Evolutionary conservation across 192 early-diverging fungal species (phyloP), one percentile per base, ranked within the genome.

Genomic region (Backusella circina): DNA sequence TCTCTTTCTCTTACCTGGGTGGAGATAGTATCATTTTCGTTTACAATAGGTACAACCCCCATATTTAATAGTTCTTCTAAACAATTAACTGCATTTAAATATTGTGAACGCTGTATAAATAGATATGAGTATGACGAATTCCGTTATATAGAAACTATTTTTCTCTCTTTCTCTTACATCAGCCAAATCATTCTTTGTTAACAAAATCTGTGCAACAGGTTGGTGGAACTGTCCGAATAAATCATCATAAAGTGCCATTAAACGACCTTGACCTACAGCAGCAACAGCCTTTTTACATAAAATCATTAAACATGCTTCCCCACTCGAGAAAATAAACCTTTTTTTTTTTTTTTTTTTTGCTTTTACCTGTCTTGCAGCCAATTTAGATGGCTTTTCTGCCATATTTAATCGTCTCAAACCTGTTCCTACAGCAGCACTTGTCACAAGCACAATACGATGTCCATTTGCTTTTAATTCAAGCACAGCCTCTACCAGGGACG

Each of bases 11-110:
- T 71, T 77, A 82, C 83, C 65, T 78, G 75, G 66, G 82, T 84
- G 33, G 90, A 94, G 69, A 99, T 94, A 1, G 97, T 95, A 85
- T 99, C 98, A 86, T 99, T 99, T 80, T 99, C 98, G 79, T 99
- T 99, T 26, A 99, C 96, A 74, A 99, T 97, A 32, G 97, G 98
- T n/a, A 99, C 94, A 1, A 96, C 94, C 41, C 88, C 87, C 90
- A 98, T 94, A 61, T 86, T 83, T 36, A 99, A 86, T 65, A 98
- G 88, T 73, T 97, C 95, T 50, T 90, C 86, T 67, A 99, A 91
- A 3, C 95, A 96, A 77, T 95, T 97, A 78, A 94, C 94, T 1
- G 98, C 98, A 83, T 99, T 99, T 36, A 97, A 87, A 76, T 99
- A 99, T 88, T 96, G 97, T 5, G 93, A 88, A 76, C 97, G 89